Conservation (phyloP, 2,329 filamentous ascomycete genomes). For the Aureobasidium pullulans region DNA sequence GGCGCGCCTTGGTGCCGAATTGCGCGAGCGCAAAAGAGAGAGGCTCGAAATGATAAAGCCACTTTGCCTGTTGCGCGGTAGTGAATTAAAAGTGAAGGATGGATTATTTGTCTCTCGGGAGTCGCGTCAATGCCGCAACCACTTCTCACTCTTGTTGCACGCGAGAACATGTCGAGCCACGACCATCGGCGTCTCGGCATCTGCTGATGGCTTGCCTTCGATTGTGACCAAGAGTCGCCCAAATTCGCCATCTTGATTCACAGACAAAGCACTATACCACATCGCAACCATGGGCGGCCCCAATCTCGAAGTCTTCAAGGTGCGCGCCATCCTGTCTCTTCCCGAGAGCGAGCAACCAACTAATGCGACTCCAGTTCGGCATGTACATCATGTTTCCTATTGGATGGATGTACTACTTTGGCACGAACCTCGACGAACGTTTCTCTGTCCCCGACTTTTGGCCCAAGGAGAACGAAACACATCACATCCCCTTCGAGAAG, state of each 20-base stretch:
- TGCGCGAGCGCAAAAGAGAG: neutral
- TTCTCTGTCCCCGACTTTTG: slow-evolving; percentile 90
- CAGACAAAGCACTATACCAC: neutral
- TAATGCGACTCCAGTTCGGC: slow-evolving; percentile 63
- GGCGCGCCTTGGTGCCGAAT: neutral
- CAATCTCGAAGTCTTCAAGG: slow-evolving; percentile 94
- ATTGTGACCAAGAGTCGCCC: neutral
- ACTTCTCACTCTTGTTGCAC: neutral
- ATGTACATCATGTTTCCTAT: slow-evolving; percentile 99
- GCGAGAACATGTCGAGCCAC: neutral
- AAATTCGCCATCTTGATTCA: neutral
- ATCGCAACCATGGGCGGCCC: slow-evolving; percentile 60
- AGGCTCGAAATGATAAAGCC: neutral
- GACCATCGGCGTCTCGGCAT: neutral
- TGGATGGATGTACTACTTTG: slow-evolving; percentile 99
- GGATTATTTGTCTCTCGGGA: neutral
- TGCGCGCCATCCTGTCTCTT: slow-evolving; percentile 32
- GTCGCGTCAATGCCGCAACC: neutral
- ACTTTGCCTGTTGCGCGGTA: neutral
- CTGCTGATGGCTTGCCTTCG: neutral
- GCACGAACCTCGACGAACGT: slow-evolving; percentile 89
- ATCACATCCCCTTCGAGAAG: slow-evolving; percentile 66
- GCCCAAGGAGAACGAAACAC: slow-evolving; percentile 72
- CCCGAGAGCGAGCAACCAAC: neutral
- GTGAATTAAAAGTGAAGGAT: neutral